Percentiles rank a stretch among this genome's conserved stretches.
These are phyloP conservation scores for Begonia fuchsioides DNA, from an alignment of 306 rosid species.

Conservation along the genomic window DNA sequence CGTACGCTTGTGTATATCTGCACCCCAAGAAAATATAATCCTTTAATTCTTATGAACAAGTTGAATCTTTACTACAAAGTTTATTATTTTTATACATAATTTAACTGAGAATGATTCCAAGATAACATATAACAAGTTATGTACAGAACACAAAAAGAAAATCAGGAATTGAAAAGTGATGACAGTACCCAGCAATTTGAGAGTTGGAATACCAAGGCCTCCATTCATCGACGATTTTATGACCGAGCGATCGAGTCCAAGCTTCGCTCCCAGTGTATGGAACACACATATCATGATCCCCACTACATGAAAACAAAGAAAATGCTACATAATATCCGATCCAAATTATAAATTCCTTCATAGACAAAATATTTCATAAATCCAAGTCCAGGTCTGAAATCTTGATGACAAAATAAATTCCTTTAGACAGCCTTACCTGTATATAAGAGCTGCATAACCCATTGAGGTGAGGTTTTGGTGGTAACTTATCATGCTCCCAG, in stretches of 20 bases:
- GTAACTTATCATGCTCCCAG: slow-evolving; percentile 85
- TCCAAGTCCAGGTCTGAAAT: no score
- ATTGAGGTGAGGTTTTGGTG: slow-evolving; percentile 66
- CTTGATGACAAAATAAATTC: no score
- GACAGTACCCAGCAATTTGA: slow-evolving; percentile 69
- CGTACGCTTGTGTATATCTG: slow-evolving; percentile 72
- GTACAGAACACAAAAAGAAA: no score
- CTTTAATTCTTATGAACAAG: neutral
- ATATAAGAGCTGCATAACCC: slow-evolving; percentile 78
- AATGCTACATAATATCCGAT: neutral
- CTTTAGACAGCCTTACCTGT: slow-evolving; percentile 38
- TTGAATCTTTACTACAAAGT: no score
- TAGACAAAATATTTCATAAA: no score
- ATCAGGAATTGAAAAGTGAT: no score
- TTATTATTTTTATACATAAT: no score
- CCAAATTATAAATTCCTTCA: no score
- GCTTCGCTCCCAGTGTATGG: slow-evolving; percentile 79
- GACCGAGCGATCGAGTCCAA: slow-evolving; percentile 77
- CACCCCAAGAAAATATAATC: slow-evolving; percentile 8
- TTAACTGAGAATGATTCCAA: no score
- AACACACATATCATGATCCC: slow-evolving; percentile 94
- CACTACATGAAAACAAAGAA: slow-evolving; percentile 27
- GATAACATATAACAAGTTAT: no score
- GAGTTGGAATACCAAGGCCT: slow-evolving; percentile 64
- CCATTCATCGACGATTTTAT: slow-evolving; percentile 67